These are phyloP conservation scores for Catunica adiposa DNA, from an alignment of 2,329 filamentous ascomycete species.

Conservation along the genomic window DNA sequence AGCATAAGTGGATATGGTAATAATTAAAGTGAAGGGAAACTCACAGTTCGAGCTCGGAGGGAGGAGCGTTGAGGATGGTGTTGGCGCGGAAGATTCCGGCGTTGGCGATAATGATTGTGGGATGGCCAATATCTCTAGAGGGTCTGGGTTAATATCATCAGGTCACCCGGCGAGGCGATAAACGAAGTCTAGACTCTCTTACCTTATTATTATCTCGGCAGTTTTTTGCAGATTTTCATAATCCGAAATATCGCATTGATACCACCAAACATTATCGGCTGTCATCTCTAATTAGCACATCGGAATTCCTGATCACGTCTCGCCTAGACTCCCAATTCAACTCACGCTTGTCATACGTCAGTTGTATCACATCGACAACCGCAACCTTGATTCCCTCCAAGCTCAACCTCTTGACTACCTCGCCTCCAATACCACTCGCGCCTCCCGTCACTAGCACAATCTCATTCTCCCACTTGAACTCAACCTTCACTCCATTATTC, in stretches of 20 bases:
- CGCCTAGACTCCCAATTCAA: not conserved
- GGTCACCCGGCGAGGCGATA: too few relatives aligned
- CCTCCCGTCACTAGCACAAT: conserved; percentile 44
- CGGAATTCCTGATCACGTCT: not conserved
- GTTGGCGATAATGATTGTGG: conserved; percentile 39
- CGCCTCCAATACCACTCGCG: conserved; percentile 40
- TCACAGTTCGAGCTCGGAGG: conserved; percentile 25
- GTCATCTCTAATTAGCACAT: conserved; percentile 15
- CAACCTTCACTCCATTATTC: conserved; percentile 26
- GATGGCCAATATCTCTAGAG: conserved; percentile 17
- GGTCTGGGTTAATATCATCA: not conserved
- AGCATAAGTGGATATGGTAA: not conserved
- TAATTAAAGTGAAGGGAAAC: not conserved
- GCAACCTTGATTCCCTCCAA: conserved; percentile 37
- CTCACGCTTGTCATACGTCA: conserved; percentile 27
- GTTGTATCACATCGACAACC: conserved; percentile 37
- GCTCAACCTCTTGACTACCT: conserved; percentile 35
- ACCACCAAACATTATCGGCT: conserved; percentile 28
- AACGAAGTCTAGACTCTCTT: not conserved
- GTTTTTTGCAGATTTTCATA: conserved; percentile 26
- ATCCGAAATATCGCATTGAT: conserved; percentile 38
- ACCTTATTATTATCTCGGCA: conserved; percentile 24
- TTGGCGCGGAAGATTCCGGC: conserved; percentile 36
- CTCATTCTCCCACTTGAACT: conserved; percentile 37
- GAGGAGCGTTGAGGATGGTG: conserved; percentile 31